Base-by-base conservation (phyloP, 805 yeast genomes). In the Millerago galiae region DNA sequence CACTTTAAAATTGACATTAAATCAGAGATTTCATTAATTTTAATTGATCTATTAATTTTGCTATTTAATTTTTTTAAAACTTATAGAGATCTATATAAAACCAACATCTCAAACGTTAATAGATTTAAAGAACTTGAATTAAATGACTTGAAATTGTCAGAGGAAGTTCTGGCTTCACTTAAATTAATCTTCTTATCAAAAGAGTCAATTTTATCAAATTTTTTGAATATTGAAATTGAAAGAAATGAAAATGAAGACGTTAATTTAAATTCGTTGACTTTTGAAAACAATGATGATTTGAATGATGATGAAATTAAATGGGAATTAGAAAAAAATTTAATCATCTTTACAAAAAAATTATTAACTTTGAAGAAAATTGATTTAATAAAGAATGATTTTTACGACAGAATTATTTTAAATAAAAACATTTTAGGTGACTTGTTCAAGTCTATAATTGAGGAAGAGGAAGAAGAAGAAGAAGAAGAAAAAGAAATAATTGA, bases 171-270 rank as follows among this genome's bases (percentile, higher is more conserved):
- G 43, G 48, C 51, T 1, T 51, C 61, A 2, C 48, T 79, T 12
- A 41, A 70, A 43, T 55, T 64, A n/a, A 53, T 71, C 3, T 81
- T 72, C 47, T 62, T 79, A 45, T 54, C 66, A 17, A 67, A 71
- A 44, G 88, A 81, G 50, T 64, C 71, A 7, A 62, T 63, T 17
- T 50, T 67, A 11, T 77, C 79, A 0, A 61, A 56, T 35, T 30
- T 58, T 1, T 36, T 61, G n/a, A 44, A 45, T 0, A 53, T 66
- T 3, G 63, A 68, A 11, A 55, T 79, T 40, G 81, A 76, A 34
- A 66, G 83, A 50, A 65, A 62, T 17, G 79, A 69, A 28, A 65
- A 68, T 16, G 85, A 80, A 53, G 79, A 64, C 47, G 76, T 71
- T 14, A 65, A 68, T 41, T 62, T 52, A 28, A 52, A 54, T 36